Base-by-base conservation (phyloP, 2,329 filamentous ascomycete genomes). In the Cladosporium colombiae region DNA sequence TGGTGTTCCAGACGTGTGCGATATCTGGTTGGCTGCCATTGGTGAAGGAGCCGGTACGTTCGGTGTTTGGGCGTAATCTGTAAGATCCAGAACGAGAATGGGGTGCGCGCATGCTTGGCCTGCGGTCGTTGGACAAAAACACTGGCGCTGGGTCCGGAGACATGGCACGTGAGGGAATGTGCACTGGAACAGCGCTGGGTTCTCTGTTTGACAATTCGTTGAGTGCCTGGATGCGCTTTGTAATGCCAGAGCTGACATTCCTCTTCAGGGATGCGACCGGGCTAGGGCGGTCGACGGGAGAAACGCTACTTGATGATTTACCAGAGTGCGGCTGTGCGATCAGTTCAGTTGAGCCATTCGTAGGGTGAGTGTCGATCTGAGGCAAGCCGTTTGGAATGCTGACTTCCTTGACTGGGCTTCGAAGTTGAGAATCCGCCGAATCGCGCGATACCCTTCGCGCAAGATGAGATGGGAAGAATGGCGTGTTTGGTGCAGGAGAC, bases 221-320 rank as follows among this genome's bases (percentile, higher is more conserved):
- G 62, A 99, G 82, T 7, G 93, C 93, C 78, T 97, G 96, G 77
- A 98, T 98, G 50, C 95, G 89, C 76, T 94, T 92, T 3, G 94
- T 96, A 67, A 99, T 97, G 71, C 92, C 93, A 10, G 91, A 93
- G 8, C 92, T 93, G 27, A 98, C 86, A 73, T 91, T 95, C 70
- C 89, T 84, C 76, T 93, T 96, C 76, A 70, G 61, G 7, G 67
- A 68, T 29, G 16, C 66, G 25, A 53, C 72, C 68, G 46, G 91
- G 46, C 55, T 57, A 63, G 23, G 71, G 27, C 56, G 65, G 37
- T 66, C 64, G 21, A 52, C 35, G 4, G 60, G 37, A 78, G n/a
- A 79, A 74, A 74, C 31, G 74, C 31, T 56, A 37, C 29, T n/a
- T n/a, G 56, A 66, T 13, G 63, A 52, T 31, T 53, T 52, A 5